A percentile compares a stretch with the other conserved stretches of the same genome.
These are phyloP conservation scores for Carallia brachiata DNA, from an alignment of 345 rosid species.

Conservation along the genomic window DNA sequence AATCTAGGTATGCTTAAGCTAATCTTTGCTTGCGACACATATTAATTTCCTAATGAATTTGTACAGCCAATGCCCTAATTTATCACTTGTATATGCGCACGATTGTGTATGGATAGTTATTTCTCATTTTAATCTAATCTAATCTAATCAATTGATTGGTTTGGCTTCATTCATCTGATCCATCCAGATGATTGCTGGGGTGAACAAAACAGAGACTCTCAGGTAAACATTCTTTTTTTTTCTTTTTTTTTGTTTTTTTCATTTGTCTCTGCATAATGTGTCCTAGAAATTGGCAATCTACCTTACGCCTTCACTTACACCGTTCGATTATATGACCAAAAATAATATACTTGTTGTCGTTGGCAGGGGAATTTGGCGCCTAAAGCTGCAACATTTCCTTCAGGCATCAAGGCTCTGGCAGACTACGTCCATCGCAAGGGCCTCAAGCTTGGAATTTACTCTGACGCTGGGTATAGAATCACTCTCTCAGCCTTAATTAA, in stretches of 20 bases:
- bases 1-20: slow-evolving; percentile 13
- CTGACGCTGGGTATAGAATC: slow-evolving; percentile 24
- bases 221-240: slow-evolving; percentile 20
- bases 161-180: neutral
- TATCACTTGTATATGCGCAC: no score
- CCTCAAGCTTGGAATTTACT: slow-evolving; percentile 27
- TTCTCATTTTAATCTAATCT: neutral
- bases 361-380: slow-evolving; percentile 24
- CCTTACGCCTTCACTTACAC: no score
- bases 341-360: neutral
- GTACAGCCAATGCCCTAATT: no score
- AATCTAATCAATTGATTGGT: neutral
- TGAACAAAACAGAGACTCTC: slow-evolving; percentile 39
- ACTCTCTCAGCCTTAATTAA: neutral
- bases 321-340: no score
- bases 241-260: neutral
- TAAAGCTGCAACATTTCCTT: slow-evolving; percentile 21
- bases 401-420: slow-evolving; percentile 24
- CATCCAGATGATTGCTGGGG: slow-evolving; percentile 55
- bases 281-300: neutral
- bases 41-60: no score
- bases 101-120: no score
- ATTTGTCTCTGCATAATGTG: neutral
- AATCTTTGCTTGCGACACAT: no score
- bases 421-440: slow-evolving; percentile 27